Base-by-base conservation (phyloP, 75 land plant genomes). In the Selaginella moellendorffii region DNA sequence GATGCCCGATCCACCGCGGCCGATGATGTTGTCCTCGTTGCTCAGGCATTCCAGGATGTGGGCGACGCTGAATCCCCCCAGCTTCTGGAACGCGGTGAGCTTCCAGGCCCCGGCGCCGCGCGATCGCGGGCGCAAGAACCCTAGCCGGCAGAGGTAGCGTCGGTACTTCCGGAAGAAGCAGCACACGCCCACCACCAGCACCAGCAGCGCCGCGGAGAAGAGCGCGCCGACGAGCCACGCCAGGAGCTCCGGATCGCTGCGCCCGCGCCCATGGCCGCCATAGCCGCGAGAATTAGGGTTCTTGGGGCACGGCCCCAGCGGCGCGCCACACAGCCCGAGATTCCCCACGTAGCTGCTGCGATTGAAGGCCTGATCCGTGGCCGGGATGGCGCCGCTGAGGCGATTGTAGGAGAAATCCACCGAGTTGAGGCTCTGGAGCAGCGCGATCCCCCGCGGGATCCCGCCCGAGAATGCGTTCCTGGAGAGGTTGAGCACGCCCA, bases 11-110 rank as follows among this genome's bases (percentile, higher is more conserved):
- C 84, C 87, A 1, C 90, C 90, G 73, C 73, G 74, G 25, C 90
- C 90, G 53, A 86, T 69, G 8, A 83, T 77, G 65, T 86, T 86
- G 24, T 79, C 64, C 31, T 86, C 90, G 63, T 76, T 81, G n/a
- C n/a, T n/a, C 27, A 86, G 62, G 66, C 80, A 76, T 0, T 81
- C 70, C 27, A 86, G 76, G 26, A 86, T 75, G 24, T 86, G 83
- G 29, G 21, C 52, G 54, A 75, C 82, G 17, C 72, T 70, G 67
- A 86, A 86, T n/a, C n/a, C n/a, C 25, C 73, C 76, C 20, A 86
- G 78, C 62, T 82, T 69, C 69, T 86, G 88, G 76, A 83, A 86
- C 27, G 84, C 82, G 31, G 81, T 81, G 36, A 86, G 63, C 54
- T 78, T 71, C 90, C 90, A 86, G 0, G 81, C 80, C 80, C 84